Percentiles rank a stretch among this genome's conserved stretches.
These are phyloP conservation scores for Entelexis paramagnoliae DNA, from an alignment of 1,139 yeast species.

Conservation along the genomic window DNA sequence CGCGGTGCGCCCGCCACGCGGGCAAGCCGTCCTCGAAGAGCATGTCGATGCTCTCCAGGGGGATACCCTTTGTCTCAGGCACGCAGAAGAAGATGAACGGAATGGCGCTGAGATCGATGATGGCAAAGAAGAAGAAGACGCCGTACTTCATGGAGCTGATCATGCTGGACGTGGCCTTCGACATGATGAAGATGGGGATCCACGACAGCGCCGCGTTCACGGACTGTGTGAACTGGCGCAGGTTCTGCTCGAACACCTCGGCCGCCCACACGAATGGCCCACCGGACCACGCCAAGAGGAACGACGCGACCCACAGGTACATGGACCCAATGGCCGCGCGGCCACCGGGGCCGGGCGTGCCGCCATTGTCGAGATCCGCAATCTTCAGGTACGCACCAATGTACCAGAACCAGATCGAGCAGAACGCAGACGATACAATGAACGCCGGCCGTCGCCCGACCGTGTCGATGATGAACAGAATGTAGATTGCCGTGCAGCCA, in stretches of 20 bases:
- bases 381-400: conserved; percentile 42
- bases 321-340: conserved; percentile 41
- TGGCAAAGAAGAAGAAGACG: conserved; percentile 23
- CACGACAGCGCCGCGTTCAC: conserved; percentile 45
- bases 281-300: conserved; percentile 36
- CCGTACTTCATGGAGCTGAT: conserved; percentile 12
- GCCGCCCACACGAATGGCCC: conserved; percentile 39
- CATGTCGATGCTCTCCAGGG: conserved; percentile 57
- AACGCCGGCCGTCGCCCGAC: conserved; percentile 42
- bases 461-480: conserved; percentile 39
- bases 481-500: conserved; percentile 37
- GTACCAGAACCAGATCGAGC: conserved; percentile 42
- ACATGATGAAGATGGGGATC: conserved; percentile 35
- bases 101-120: conserved; percentile 20
- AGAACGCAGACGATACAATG: conserved; percentile 35
- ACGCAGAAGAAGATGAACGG: conserved; percentile 45
- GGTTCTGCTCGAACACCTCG: conserved; percentile 42
- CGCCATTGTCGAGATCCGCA: conserved; percentile 32
- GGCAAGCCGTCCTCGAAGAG: conserved; percentile 34
- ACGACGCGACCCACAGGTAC: conserved; percentile 28
- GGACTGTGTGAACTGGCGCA: conserved; percentile 45
- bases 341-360: conserved; percentile 34
- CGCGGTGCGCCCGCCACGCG: conserved; percentile 26
- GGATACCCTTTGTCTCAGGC: conserved; percentile 55
- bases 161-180: conserved; percentile 21